phyloP scores from a whole-genome alignment of 768 basidiomycete species.

The Neoboletus magnificus region DNA sequence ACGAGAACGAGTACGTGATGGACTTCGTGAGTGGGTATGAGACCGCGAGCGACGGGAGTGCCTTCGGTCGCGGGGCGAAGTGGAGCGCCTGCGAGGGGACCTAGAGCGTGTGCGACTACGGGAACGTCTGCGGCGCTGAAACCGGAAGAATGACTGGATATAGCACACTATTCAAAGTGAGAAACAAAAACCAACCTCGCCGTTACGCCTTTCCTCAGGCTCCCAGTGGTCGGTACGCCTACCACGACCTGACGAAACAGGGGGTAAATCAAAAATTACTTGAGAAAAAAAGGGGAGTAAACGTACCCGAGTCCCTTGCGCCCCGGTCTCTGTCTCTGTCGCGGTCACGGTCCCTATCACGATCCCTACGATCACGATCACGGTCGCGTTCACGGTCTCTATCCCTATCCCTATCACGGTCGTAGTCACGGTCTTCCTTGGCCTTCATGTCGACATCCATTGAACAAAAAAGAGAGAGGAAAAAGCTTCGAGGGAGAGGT shows the following conservation, averaged over 20 bases:
- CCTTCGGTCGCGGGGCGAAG: conserved; percentile 54
- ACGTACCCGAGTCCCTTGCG: conserved; percentile 57
- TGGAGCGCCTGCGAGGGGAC: conserved; percentile 62
- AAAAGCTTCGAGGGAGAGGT: conserved; percentile 5
- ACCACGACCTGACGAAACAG: conserved; percentile 39
- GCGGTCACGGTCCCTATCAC: conserved; percentile 41
- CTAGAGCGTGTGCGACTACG: conserved; percentile 66
- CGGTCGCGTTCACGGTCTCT: conserved; percentile 37
- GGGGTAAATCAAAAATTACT: background rate
- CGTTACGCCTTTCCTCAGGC: conserved; percentile 71
- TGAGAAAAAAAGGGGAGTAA: background rate
- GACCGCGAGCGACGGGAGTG: conserved; percentile 58
- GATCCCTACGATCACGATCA: conserved; percentile 41
- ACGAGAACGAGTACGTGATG: conserved; percentile 46
- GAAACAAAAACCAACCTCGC: conserved; percentile 50
- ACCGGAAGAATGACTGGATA: background rate
- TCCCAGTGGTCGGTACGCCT: conserved; percentile 75
- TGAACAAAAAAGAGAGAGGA: conserved; percentile 12
- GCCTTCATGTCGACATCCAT: conserved; percentile 85
- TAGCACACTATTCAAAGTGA: background rate
- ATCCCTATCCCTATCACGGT: conserved; percentile 48
- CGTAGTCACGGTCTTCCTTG: conserved; percentile 72
- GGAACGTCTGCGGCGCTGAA: conserved; percentile 65
- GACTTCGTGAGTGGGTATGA: conserved; percentile 59
- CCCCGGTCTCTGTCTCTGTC: conserved; percentile 46